Conservation (phyloP, 257 asterid species). For the Solanum lignicaule region DNA sequence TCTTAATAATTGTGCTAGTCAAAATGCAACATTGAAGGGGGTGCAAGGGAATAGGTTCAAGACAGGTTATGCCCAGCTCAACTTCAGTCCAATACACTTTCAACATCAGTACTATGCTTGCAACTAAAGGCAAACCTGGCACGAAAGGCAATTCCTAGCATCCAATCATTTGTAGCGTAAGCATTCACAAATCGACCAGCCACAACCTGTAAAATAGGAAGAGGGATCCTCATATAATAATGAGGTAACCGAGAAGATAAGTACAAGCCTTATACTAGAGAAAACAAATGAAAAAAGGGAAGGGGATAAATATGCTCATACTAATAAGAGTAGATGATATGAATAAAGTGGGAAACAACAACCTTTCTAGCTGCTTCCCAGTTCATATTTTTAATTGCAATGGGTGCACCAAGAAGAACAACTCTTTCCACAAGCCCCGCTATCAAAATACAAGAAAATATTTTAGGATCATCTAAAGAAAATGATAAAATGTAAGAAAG, state of each 20-base stretch:
- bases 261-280: not conserved
- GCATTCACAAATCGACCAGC: conserved; percentile 87
- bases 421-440: conserved; percentile 89
- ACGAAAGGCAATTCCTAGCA: conserved; percentile 93
- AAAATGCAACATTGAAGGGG: not conserved
- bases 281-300: not conserved
- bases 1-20: not conserved
- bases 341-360: not conserved
- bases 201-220: conserved; percentile 52
- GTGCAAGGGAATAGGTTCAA: not conserved
- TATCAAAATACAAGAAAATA: conserved; percentile 12
- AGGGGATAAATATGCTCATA: not conserved
- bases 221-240: conserved; percentile 1
- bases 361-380: conserved; percentile 96
- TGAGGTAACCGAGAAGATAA: conserved; percentile 1
- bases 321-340: not conserved
- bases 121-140: conserved; percentile 43
- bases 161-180: conserved; percentile 88
- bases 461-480: conserved; percentile 1
- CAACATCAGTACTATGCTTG: not conserved
- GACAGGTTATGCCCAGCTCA: not conserved
- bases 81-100: not conserved
- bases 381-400: conserved; percentile 68
- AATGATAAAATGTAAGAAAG: not conserved
- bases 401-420: conserved; percentile 94